Base-by-base conservation (phyloP, 768 basidiomycete genomes). In the Boletus rubropictus region DNA sequence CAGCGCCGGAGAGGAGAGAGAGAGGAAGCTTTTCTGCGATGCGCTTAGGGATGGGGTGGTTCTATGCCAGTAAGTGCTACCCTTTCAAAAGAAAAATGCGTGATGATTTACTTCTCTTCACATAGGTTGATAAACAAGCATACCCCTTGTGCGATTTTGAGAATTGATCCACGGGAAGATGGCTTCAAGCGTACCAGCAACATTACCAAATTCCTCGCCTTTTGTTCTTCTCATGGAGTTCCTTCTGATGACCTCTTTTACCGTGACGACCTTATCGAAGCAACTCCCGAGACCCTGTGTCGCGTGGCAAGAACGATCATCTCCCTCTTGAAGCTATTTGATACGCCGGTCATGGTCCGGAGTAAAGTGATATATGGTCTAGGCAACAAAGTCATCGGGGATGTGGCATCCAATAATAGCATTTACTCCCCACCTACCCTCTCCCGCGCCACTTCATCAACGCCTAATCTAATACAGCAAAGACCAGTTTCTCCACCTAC, bases 1-100 rank as follows among this genome's bases (percentile, higher is more conserved):
- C 54, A 68, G 71, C 20, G 70, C 73, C 24, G 83, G 82, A 29
- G 89, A 87, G 66, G 89, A 90, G 53, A 73, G 82, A 58, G 88
- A 93, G 66, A 70, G 84, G 52, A 75, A 73, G 44, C 63, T 79
- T 27, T 95, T 93, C 58, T 72, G 74, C 28, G 88, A 92, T 44
- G 81, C 86, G 0, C 62, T 94, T 46, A 69, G 81, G 56, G 92
- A 95, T 69, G 92, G 92, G 1, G 86, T 82, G 64, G 78, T 94
- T 18, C 75, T 95, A 20, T 93, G 92, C 81, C 84, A 89, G 92
- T 94, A 60, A 70, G 91, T 82, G 29, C 52, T 42, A 33, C 35
- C 48, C 22, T 54, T 46, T 38, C 42, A 33, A 47, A 37, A 25
- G 52, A 43, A 42, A 36, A 38, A 27, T 17, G 39, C 20, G 31